Evolutionary conservation across 1,284 basidiomycete species (phyloP), one percentile per base, ranked within the genome.

Genomic region (Melampsora larici-populina): DNA sequence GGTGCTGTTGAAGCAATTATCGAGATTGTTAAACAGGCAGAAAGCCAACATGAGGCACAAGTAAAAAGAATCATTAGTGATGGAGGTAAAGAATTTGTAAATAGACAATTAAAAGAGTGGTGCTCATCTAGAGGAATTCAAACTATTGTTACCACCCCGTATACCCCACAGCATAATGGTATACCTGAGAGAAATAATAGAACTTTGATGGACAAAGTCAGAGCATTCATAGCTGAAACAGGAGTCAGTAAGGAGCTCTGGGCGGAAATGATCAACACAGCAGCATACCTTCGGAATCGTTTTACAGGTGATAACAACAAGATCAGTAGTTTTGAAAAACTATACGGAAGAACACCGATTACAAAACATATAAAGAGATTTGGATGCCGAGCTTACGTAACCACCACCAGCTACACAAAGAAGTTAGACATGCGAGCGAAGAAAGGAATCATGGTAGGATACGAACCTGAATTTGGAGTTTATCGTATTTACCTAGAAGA

Each of bases 151-250:
- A 74, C 62, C 2, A 74, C 72, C 13, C 40, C 60, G 29, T 51
- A 74, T 33, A 74, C 72, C 13, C 72, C 72, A 15, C 72, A 74
- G 46, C 17, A 74, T 31, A 74, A 74, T 55, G 72, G 72, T 4
- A 74, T 46, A 1, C 46, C 63, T 17, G 72, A 74, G 24, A 49
- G 72, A 36, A 74, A 51, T 29, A 74, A 74, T 26, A 55, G 63
- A 21, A 49, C 71, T 1, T 29, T 73, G 17, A 73, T 73, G 36
- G 71, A 73, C 15, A 73, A 73, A 46, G 40, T 43, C 6, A 26
- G 71, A 7, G 65, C 62, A 7, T 26, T 73, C 21, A n/a, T 15
- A 26, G n/a, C 65, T 0, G 71, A 73, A 11, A 24, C 36, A 18
- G 43, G 26, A 9, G 11, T 64, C 5, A n/a, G 24, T 7, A 73